These are phyloP conservation scores for Aspergillus cristatus DNA, from an alignment of 495 filamentous ascomycete species.

Conservation along the genomic window DNA sequence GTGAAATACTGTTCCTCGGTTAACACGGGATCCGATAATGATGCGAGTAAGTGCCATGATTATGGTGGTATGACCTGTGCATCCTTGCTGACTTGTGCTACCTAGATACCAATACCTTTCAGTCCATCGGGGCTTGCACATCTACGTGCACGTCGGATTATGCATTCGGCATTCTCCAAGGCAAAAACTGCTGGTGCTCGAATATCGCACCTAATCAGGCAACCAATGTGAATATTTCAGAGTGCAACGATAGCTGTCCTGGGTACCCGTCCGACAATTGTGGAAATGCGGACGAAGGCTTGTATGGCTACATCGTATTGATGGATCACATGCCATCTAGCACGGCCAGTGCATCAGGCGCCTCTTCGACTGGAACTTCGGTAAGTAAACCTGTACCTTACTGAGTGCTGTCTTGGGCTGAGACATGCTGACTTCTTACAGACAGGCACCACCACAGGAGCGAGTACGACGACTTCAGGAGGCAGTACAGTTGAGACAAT, in stretches of 20 bases:
- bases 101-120: constrained; percentile 45
- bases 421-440: not conserved
- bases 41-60: constrained; percentile 17
- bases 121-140: constrained; percentile 59
- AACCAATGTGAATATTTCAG: constrained; percentile 18
- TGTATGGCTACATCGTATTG: constrained; percentile 52
- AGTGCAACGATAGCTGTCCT: constrained; percentile 54
- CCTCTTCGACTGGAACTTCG: constrained; percentile 15
- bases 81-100: constrained; percentile 7
- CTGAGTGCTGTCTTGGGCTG: not conserved
- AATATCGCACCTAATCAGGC: constrained; percentile 52
- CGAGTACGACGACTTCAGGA: constrained; percentile 8
- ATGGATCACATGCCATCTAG: constrained; percentile 19
- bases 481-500: constrained; percentile 31
- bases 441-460: no score
- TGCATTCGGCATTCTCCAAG: constrained; percentile 61
- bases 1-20: constrained; percentile 34
- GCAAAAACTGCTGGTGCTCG: constrained; percentile 64
- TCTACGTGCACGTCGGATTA: constrained; percentile 43
- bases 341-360: constrained; percentile 24
- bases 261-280: constrained; percentile 59
- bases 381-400: constrained; percentile 11
- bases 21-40: constrained; percentile 32
- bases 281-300: constrained; percentile 41
- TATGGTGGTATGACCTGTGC: not conserved